Percentiles rank a stretch among this genome's conserved stretches.
These are phyloP conservation scores for Annulohypoxylon stygium DNA, from an alignment of 495 filamentous ascomycete genomes.

Conservation along the genomic window DNA sequence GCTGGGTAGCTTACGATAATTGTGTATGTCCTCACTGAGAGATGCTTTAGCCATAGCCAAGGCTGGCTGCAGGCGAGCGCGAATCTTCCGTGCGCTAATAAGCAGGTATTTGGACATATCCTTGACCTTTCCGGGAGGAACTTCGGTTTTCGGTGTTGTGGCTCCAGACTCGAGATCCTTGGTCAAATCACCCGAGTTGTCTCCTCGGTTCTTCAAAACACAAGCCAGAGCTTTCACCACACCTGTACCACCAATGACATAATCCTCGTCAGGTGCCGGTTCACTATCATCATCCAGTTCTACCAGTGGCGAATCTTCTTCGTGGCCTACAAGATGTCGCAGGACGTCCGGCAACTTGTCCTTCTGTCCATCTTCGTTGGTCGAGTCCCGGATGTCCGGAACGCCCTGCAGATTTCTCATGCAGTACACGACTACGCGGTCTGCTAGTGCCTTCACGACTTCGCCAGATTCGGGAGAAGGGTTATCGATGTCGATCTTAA, in stretches of 20 bases:
- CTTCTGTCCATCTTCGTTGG: constrained; percentile 51
- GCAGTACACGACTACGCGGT: constrained; percentile 93
- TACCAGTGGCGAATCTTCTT: constrained; percentile 68
- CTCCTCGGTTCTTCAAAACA: constrained; percentile 81
- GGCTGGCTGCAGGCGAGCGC: constrained; percentile 84
- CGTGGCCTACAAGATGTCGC: constrained; percentile 69
- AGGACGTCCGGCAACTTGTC: constrained; percentile 66
- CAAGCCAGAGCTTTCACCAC: constrained; percentile 94
- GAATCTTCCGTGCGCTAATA: constrained; percentile 86
- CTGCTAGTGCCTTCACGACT: constrained; percentile 91
- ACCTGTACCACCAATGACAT: constrained; percentile 94
- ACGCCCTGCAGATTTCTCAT: constrained; percentile 88
- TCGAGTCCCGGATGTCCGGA: constrained; percentile 48
- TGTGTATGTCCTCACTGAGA: constrained; percentile 67
- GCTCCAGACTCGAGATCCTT: constrained; percentile 55
- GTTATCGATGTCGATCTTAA: constrained; percentile 93
- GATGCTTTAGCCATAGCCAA: constrained; percentile 76
- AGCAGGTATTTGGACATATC: constrained; percentile 93
- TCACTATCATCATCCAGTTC: constrained; percentile 74
- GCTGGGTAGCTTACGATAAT: constrained; percentile 74
- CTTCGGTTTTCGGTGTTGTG: constrained; percentile 25
- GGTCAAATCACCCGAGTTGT: constrained; percentile 64
- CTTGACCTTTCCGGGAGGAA: constrained; percentile 76
- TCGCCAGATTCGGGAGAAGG: constrained; percentile 82
- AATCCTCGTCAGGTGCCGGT: constrained; percentile 87